Conservation (phyloP, 805 yeast species). For the Yamadazyma akitaensis region DNA sequence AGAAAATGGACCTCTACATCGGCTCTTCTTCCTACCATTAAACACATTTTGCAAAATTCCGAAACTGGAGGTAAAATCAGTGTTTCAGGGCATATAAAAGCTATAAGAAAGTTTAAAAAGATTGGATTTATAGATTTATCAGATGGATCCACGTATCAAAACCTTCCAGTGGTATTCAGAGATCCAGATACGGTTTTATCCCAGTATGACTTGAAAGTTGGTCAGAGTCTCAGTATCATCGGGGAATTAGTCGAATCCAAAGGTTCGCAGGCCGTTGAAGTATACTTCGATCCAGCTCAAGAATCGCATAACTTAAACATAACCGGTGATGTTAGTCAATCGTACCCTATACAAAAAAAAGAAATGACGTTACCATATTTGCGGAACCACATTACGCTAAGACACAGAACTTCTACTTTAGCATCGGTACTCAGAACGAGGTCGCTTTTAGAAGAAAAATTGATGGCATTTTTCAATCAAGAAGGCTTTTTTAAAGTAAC, state of each 20-base stretch:
- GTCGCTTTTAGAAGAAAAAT: constrained; percentile 55
- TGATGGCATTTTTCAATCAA: constrained; percentile 52
- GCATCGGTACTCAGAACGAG: constrained; percentile 70
- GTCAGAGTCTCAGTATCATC: constrained; percentile 33
- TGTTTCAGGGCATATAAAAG: constrained; percentile 64
- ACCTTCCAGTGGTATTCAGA: constrained; percentile 48
- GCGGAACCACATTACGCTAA: constrained; percentile 68
- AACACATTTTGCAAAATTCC: constrained; percentile 28
- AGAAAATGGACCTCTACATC: neutral
- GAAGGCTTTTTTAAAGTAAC: constrained; percentile 65
- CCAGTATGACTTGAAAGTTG: constrained; percentile 44
- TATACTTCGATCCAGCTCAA: constrained; percentile 23
- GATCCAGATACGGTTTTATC: constrained; percentile 21
- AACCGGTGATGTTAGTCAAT: constrained; percentile 58
- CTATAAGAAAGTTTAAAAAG: constrained; percentile 70
- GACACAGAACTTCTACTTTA: constrained; percentile 69
- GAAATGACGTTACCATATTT: constrained; percentile 61
- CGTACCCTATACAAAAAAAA: constrained; percentile 84
- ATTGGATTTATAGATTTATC: constrained; percentile 74
- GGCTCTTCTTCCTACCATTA: constrained; percentile 18
- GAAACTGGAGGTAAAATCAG: constrained; percentile 31
- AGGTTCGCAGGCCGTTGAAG: constrained; percentile 33
- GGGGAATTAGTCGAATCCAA: constrained; percentile 34
- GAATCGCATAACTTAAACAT: constrained; percentile 37
- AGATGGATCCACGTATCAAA: constrained; percentile 66